A percentile compares a stretch with the other conserved stretches of the same genome.
Conservation (phyloP, 2,329 filamentous ascomycete species). For the Pleoardoris graminearum region DNA sequence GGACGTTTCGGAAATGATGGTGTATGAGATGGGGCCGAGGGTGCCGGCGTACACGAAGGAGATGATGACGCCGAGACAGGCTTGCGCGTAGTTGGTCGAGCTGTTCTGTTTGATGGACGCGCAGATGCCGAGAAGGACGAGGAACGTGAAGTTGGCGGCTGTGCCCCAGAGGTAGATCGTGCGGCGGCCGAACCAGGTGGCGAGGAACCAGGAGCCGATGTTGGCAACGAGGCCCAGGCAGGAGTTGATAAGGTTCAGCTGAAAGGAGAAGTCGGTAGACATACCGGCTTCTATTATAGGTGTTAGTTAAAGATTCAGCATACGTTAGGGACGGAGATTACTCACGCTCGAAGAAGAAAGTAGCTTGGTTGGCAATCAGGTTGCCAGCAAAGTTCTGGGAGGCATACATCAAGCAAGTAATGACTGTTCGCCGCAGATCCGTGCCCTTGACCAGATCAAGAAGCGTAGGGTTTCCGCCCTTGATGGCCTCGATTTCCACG, state of each 20-base stretch:
- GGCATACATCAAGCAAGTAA: conserved; percentile 60
- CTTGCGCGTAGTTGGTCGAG: conserved; percentile 58
- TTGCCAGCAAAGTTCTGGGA: conserved; percentile 64
- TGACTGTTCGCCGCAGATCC: conserved; percentile 57
- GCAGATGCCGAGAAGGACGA: conserved; percentile 62
- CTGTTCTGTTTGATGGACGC: conserved; percentile 52
- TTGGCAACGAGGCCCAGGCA: conserved; percentile 64
- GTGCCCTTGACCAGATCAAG: conserved; percentile 59
- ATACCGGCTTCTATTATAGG: conserved; percentile 61
- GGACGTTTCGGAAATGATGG: conserved; percentile 68
- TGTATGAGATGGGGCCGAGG: conserved; percentile 67
- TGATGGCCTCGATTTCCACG: conserved; percentile 56
- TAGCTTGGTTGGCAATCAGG: conserved; percentile 64
- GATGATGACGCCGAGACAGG: conserved; percentile 64
- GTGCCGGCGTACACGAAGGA: conserved; percentile 66
- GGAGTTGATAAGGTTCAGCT: conserved; percentile 66
- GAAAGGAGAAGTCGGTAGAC: conserved; percentile 58
- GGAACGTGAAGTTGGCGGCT: conserved; percentile 55
- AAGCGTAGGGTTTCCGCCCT: conserved; percentile 51
- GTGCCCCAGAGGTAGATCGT: conserved; percentile 66
- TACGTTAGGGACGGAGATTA: conserved; percentile 6
- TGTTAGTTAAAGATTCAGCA: conserved; percentile 13
- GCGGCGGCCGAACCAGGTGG: conserved; percentile 64
- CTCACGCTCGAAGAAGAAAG: conserved; percentile 62
- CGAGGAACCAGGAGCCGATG: conserved; percentile 68